Base-by-base conservation (phyloP, 2,329 filamentous ascomycete genomes). In the Lojkania enalia region DNA sequence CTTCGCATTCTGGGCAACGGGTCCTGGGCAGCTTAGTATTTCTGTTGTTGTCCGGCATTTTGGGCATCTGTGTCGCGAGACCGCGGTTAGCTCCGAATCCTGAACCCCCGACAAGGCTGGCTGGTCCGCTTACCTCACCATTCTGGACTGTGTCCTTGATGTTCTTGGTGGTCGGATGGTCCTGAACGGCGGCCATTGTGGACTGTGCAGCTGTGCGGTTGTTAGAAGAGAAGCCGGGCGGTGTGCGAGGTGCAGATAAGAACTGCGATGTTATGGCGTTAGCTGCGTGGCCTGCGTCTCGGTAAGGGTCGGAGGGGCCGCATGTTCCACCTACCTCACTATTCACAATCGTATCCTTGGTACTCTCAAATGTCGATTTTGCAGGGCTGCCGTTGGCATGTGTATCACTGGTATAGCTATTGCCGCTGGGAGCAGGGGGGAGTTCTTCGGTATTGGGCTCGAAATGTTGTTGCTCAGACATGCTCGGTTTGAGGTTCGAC, bases 1-100 rank as follows among this genome's bases (percentile, higher is more conserved):
- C 64, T 78, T 81, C 61, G 80, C 75, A 54, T 75, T 78, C 55
- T 82, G 74, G 46, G 77, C 79, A 48, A 83, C 71, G 35, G 82
- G 80, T 43, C 79, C 78, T 73, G 50, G 32, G 36, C 38, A 35
- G 39, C 47, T 70, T 52, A 71, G 65, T 55, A 35, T 48, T 49
- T 27, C 27, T 20, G 46, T 52, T 42, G 39, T 48, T 49, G 48
- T 50, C 27, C 41, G 44, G 44, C 39, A 20, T 30, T 46, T 56
- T 49, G 52, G 54, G 52, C 36, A 51, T 46, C 63, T 66, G 55
- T 62, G 56, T 60, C 51, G 58, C 57, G 48, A 54, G 53, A 59
- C 43, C 50, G 51, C 45, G n/a, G 55, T 68, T 55, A 66, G 64
- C 53, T 56, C 16, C 35, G n/a, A 23, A 41, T 40, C 43, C 31